Base-by-base conservation (phyloP, 176 grass and related monocot species). In the Elymus sibiricus region DNA sequence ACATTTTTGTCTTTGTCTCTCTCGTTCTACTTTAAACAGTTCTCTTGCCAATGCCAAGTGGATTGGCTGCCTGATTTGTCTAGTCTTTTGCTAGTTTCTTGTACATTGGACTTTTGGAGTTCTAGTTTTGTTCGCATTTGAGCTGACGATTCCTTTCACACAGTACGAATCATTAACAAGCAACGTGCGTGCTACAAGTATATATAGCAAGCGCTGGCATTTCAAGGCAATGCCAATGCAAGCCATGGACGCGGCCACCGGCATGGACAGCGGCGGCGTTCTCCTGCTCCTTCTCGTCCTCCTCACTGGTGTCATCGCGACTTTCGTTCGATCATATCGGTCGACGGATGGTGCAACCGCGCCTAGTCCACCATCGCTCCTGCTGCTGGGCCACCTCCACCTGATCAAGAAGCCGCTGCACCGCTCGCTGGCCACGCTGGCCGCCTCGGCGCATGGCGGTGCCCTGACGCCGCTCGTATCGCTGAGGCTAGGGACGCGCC, bases 391-490 rank as follows among this genome's bases (percentile, higher is more conserved):
- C 35, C 69, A 71, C 37, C 69, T 71, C 22, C 69, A 71, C 69
- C 37, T 71, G 69, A 71, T 71, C 35, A 71, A 71, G 69, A 71
- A 71, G 69, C 69, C 69, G 21, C 69, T 71, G 21, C 69, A 71
- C 69, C 69, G 69, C 10, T 71, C 69, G 22, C 37, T 71, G 37
- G 69, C 69, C 37, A 14, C 22, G 21, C 69, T 71, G 69, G 37
- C 69, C 37, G 22, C 37, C 5, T 71, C 69, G 11, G 69, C 11
- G 22, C 38, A 42, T 22, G 69, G 34, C 67, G 35, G 34, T 9
- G 67, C 67, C 21, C 0, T 9, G 67, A 17, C 1, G 67, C 67
- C 19, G 67, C 19, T 22, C 67, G 10, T 70, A 34, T 70, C 67
- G 9, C 67, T 70, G 67, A 19, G 35, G 19, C 34, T 70, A 35